phyloP scores from a whole-genome alignment of 495 filamentous ascomycete genomes.

The Xanthoparmelia taractica region DNA sequence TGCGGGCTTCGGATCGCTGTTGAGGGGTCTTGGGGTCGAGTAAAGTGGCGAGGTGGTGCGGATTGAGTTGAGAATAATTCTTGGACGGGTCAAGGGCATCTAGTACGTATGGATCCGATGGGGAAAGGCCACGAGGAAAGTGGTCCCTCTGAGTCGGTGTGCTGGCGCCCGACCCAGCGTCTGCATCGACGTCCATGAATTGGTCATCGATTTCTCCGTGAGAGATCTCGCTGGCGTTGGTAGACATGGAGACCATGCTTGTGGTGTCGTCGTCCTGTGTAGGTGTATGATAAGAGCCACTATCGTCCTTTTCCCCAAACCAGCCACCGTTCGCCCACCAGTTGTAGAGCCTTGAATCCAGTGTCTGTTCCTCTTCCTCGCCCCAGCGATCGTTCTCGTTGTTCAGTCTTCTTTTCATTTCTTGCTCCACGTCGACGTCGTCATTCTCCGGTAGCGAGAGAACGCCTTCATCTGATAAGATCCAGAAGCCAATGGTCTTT shows the following conservation, averaged over 20 bases:
- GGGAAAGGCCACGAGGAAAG: constrained; percentile 25
- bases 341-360: constrained; percentile 65
- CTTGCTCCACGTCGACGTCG: constrained; percentile 68
- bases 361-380: constrained; percentile 49
- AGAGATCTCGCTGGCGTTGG: constrained; percentile 42
- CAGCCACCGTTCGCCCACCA: constrained; percentile 76
- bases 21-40: constrained; percentile 73
- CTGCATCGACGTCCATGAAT: constrained; percentile 38
- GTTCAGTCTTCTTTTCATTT: constrained; percentile 53
- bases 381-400: constrained; percentile 27
- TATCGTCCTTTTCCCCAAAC: constrained; percentile 73
- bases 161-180: constrained; percentile 50
- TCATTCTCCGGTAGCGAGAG: constrained; percentile 49
- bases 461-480: constrained; percentile 47
- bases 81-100: constrained; percentile 32
- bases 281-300: constrained; percentile 56
- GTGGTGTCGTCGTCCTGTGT: constrained; percentile 59
- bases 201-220: constrained; percentile 45
- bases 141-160: constrained; percentile 63
- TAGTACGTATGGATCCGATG: not conserved
- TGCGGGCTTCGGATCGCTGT: constrained; percentile 69
- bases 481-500: constrained; percentile 51
- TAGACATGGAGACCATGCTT: constrained; percentile 63
- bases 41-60: constrained; percentile 60
- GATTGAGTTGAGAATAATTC: constrained; percentile 15